These are phyloP conservation scores for Cairneyella variabilis DNA, from an alignment of 495 filamentous ascomycete species.

Conservation along the genomic window DNA sequence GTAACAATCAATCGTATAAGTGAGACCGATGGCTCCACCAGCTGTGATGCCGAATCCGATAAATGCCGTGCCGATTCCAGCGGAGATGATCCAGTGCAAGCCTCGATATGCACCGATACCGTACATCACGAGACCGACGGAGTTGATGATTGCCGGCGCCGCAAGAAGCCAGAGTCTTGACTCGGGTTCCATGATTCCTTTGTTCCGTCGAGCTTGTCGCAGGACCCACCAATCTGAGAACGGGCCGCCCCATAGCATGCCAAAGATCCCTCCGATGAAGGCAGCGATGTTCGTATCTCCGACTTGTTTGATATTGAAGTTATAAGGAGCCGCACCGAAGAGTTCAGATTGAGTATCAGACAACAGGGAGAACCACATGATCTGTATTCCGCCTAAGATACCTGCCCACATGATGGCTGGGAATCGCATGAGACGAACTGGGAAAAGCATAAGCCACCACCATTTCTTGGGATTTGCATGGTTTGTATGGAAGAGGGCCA, in stretches of 20 bases:
- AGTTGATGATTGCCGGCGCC: slow-evolving; percentile 5
- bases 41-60: slow-evolving; percentile 15
- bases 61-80: slow-evolving; percentile 11
- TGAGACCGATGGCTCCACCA: slow-evolving; percentile 13
- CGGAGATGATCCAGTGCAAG: slow-evolving; percentile 6
- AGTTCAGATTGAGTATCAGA: slow-evolving; percentile 33
- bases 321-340: slow-evolving; percentile 35
- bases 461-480: slow-evolving; percentile 22
- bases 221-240: slow-evolving; percentile 39
- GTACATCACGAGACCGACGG: slow-evolving; percentile 15
- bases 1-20: slow-evolving; percentile 14
- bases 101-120: slow-evolving; percentile 11
- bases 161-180: slow-evolving; percentile 13
- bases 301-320: slow-evolving; percentile 34
- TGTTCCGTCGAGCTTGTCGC: slow-evolving; percentile 34
- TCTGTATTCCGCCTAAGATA: slow-evolving; percentile 32
- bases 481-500: slow-evolving; percentile 15
- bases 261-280: slow-evolving; percentile 38
- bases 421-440: slow-evolving; percentile 28
- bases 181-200: slow-evolving; percentile 43
- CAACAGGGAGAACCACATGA: slow-evolving; percentile 37
- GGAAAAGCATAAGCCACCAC: slow-evolving; percentile 32
- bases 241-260: slow-evolving; percentile 34
- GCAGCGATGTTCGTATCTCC: slow-evolving; percentile 37
- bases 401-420: slow-evolving; percentile 38